A percentile compares a stretch with the other conserved stretches of the same genome.
phyloP scores from a whole-genome alignment of 768 basidiomycete genomes.

The Mycena filopes region DNA sequence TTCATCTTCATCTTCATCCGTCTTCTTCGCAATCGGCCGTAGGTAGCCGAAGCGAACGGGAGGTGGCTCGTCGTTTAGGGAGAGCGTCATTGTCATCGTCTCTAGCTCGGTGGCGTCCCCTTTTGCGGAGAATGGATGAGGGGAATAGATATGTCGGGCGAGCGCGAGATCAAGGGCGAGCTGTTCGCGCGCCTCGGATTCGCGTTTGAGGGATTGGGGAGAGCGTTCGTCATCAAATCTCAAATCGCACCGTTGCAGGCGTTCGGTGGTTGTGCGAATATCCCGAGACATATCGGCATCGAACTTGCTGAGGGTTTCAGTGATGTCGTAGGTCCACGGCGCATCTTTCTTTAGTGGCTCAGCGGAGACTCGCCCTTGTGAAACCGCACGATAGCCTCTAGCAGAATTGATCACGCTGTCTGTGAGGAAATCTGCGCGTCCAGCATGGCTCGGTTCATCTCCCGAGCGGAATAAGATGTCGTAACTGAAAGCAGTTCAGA shows the following conservation, averaged over 20 bases:
- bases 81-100: constrained; percentile 69
- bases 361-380: constrained; percentile 57
- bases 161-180: constrained; percentile 72
- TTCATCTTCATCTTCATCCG: constrained; percentile 40
- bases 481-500: constrained; percentile 53
- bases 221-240: constrained; percentile 48
- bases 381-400: constrained; percentile 63
- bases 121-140: constrained; percentile 48
- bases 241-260: constrained; percentile 58
- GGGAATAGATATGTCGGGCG: constrained; percentile 66
- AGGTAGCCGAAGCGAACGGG: constrained; percentile 71
- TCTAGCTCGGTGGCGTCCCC: constrained; percentile 51
- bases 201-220: constrained; percentile 53
- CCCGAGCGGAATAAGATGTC: constrained; percentile 70
- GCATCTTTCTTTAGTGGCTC: constrained; percentile 51
- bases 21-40: constrained; percentile 55
- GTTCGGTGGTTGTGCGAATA: constrained; percentile 46
- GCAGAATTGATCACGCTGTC: constrained; percentile 61
- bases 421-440: constrained; percentile 69
- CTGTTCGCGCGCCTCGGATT: constrained; percentile 68
- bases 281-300: constrained; percentile 51
- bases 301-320: constrained; percentile 54
- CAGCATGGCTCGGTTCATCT: constrained; percentile 53
- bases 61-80: constrained; percentile 66
- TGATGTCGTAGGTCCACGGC: constrained; percentile 66